phyloP scores from a whole-genome alignment of 495 filamentous ascomycete species.

The Talaromyces thailandensis region DNA sequence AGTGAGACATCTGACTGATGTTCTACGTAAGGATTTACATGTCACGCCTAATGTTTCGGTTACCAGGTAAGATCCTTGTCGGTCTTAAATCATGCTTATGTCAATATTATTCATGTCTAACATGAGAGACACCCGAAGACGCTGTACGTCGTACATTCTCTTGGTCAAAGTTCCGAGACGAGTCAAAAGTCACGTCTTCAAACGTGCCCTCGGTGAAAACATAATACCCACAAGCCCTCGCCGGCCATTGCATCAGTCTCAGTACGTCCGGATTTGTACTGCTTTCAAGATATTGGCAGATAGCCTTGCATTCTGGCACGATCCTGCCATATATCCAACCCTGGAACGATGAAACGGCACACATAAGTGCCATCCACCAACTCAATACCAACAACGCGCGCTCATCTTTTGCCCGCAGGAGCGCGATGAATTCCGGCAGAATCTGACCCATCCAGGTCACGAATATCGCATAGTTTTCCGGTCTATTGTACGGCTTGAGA shows the following conservation, averaged over 20 bases:
- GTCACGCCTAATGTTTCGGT: neutral
- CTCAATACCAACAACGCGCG: constrained; percentile 34
- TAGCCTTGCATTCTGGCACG: constrained; percentile 34
- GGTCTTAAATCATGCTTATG: neutral
- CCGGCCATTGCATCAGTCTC: constrained; percentile 38
- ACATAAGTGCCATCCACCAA: constrained; percentile 35
- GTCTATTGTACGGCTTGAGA: constrained; percentile 10
- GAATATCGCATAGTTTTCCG: constrained; percentile 13
- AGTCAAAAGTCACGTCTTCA: neutral
- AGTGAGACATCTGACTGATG: neutral
- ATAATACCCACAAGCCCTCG: constrained; percentile 68
- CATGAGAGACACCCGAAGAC: neutral
- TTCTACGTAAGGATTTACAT: neutral
- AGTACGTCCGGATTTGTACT: constrained; percentile 15
- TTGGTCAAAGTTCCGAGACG: neutral
- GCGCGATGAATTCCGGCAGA: constrained; percentile 19
- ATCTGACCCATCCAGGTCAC: constrained; percentile 29
- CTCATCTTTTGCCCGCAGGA: constrained; percentile 28
- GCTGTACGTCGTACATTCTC: neutral
- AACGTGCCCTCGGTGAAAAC: neutral
- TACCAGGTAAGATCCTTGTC: neutral
- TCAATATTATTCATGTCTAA: neutral
- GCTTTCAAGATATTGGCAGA: constrained; percentile 34
- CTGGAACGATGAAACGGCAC: constrained; percentile 21
- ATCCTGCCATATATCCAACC: constrained; percentile 28